Evolutionary conservation across 139 green algal genomes (phyloP).

Genomic region (Monoraphidium neglectum): DNA sequence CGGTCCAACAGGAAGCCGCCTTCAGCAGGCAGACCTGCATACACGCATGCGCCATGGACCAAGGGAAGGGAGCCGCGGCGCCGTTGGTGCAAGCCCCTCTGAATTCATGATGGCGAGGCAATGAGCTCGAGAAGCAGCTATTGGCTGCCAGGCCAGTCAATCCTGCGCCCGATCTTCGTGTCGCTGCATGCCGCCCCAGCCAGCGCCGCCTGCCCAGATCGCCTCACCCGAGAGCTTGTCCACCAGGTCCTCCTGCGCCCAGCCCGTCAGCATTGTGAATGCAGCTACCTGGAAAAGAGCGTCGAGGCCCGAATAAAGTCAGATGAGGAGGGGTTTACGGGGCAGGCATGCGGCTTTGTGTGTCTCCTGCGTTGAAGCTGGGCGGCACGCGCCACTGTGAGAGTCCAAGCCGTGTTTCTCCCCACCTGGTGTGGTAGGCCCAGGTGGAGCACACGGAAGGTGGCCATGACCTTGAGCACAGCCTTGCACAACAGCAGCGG

Average conservation of each 20-base stretch:
- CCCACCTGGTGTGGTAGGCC: conserved; percentile 52
- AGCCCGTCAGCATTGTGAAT: conserved; percentile 75
- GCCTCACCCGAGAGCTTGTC: conserved; percentile 41
- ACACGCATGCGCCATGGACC: too few relatives aligned
- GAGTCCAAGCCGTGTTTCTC: too few relatives aligned
- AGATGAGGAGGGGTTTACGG: background rate
- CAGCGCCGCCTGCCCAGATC: background rate
- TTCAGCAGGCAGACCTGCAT: background rate
- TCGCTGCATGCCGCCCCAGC: background rate
- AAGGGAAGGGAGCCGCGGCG: too few relatives aligned
- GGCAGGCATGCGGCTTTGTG: conserved; percentile 2
- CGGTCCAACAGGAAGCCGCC: conserved; percentile 63
- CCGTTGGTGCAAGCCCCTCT: too few relatives aligned
- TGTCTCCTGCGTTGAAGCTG: too few relatives aligned
- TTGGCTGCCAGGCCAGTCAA: too few relatives aligned
- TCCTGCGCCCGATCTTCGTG: too few relatives aligned
- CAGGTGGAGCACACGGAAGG: conserved; percentile 48
- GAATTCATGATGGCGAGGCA: too few relatives aligned
- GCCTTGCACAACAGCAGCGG: conserved; percentile 81
- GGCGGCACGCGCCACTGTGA: too few relatives aligned
- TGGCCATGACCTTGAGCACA: conserved; percentile 71
- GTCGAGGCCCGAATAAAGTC: background rate
- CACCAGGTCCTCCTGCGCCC: conserved; percentile 68
- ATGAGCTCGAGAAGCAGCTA: too few relatives aligned
- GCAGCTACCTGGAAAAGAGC: conserved; percentile 44